Evolutionary conservation across 2,329 filamentous ascomycete genomes (phyloP), one percentile per base, ranked within the genome.

Genomic region (Torrubiella hemipterigena): DNA sequence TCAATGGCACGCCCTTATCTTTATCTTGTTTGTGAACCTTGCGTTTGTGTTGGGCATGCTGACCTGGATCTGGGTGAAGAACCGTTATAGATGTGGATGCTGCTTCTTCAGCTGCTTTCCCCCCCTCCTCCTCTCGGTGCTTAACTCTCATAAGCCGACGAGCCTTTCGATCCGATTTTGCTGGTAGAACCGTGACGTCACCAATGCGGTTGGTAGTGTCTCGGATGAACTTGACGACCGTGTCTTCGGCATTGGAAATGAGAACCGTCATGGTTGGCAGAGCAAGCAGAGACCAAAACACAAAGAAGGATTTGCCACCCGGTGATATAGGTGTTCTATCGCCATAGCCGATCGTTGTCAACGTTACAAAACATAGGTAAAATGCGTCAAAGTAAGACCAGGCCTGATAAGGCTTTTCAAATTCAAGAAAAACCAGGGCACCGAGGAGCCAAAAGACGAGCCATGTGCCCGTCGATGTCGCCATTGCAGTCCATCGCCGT

Each of bases 281-380:
- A 0, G 86, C 85, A 17, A 94, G 67, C 2, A 95, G 54, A 11
- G 78, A 83, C 87, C 87, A 95, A 34, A 94, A 77, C n/a, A 95
- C 82, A 45, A 93, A 95, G 51, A 94, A 93, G 0, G 82, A 74
- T 33, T 82, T 77, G 2, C 82, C 84, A 0, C 77, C 69, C 40
- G 86, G 87, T 3, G 78, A 82, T n/a, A 75, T 62, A 0, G 85
- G 85, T 2, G 77, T 74, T 5, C 79, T 54, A 41, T 93, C 85
- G 4, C 87, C 87, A 44, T 93, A 94, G 1, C 87, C 87, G 22
- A 94, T 82, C 0, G 87, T 94, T 3, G 86, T 65, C 16, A 94
- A 69, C 3, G 77, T 79, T 20, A 85, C 75, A 51, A 91, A 95
- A 42, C 77, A 77, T 49, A 94, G 93, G 55, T 94, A 94, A 26